These are phyloP conservation scores for Ilex aquifolium DNA, from an alignment of 257 asterid species.

Conservation along the genomic window DNA sequence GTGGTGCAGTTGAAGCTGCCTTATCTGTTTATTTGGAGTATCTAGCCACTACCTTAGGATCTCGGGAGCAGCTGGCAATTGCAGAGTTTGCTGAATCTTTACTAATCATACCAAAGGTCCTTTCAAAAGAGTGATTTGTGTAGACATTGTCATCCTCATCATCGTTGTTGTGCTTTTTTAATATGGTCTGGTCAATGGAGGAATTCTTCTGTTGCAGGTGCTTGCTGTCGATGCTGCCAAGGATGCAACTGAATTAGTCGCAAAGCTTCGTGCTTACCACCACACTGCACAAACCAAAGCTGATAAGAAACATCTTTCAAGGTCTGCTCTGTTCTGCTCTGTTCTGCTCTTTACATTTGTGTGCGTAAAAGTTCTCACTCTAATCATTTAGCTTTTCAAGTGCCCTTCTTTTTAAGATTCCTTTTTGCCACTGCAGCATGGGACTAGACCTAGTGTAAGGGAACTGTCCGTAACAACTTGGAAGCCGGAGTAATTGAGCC, in stretches of 20 bases:
- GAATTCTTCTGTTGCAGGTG: constrained; percentile 44
- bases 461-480: constrained; percentile 71
- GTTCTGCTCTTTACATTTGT: constrained; percentile 9
- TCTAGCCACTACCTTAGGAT: constrained; percentile 88
- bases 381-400: constrained; percentile 7
- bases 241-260: constrained; percentile 94
- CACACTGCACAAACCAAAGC: constrained; percentile 93
- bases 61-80: constrained; percentile 96
- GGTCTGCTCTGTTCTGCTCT: constrained; percentile 29
- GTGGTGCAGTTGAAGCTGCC: constrained; percentile 98
- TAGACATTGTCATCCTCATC: no score
- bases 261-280: constrained; percentile 85
- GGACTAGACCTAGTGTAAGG: constrained; percentile 89
- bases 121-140: not conserved
- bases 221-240: constrained; percentile 99
- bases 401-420: not conserved
- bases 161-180: no score
- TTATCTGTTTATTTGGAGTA: constrained; percentile 84
- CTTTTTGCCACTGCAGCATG: constrained; percentile 53
- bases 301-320: constrained; percentile 83
- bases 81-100: constrained; percentile 97
- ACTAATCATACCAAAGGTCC: constrained; percentile 84
- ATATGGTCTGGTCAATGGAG: not conserved
- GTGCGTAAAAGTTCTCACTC: no score
- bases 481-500: constrained; percentile 98